These are phyloP conservation scores for Aureobasidium sp. DNA, from an alignment of 2,329 filamentous ascomycete genomes.

Conservation along the genomic window DNA sequence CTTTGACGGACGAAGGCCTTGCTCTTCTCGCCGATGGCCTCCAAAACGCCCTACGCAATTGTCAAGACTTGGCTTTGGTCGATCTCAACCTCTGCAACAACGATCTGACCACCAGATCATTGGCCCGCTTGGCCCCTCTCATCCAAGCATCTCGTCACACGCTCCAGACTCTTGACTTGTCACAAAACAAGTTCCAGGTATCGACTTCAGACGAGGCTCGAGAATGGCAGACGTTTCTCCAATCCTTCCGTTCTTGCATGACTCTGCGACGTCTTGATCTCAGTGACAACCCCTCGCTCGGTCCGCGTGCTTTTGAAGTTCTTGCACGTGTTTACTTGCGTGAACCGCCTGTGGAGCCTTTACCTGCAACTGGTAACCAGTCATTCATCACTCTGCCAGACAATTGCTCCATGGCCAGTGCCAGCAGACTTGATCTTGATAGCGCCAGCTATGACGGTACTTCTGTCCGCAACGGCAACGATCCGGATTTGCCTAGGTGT, in stretches of 20 bases:
- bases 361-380: slow-evolving; percentile 22
- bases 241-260: slow-evolving; percentile 37
- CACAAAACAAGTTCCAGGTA: slow-evolving; percentile 40
- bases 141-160: slow-evolving; percentile 38
- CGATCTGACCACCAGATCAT: slow-evolving; percentile 35
- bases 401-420: slow-evolving; percentile 16
- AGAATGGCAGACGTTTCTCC: slow-evolving; percentile 40
- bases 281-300: slow-evolving; percentile 37
- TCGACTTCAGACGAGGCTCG: slow-evolving; percentile 30
- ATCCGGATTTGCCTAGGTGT: slow-evolving; percentile 11
- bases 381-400: slow-evolving; percentile 24
- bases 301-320: slow-evolving; percentile 40
- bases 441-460: background rate
- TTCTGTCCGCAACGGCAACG: background rate
- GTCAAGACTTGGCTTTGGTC: slow-evolving; percentile 33
- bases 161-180: slow-evolving; percentile 42
- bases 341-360: slow-evolving; percentile 29
- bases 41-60: slow-evolving; percentile 30
- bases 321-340: slow-evolving; percentile 37
- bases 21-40: slow-evolving; percentile 38
- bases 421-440: slow-evolving; percentile 12
- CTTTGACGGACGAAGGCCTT: slow-evolving; percentile 42
- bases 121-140: slow-evolving; percentile 36
- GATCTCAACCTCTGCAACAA: slow-evolving; percentile 43
- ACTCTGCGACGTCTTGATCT: slow-evolving; percentile 41